Percentiles rank a stretch among this genome's conserved stretches.
phyloP scores from a whole-genome alignment of 305 asterid genomes.

The Plantago coronopus region DNA sequence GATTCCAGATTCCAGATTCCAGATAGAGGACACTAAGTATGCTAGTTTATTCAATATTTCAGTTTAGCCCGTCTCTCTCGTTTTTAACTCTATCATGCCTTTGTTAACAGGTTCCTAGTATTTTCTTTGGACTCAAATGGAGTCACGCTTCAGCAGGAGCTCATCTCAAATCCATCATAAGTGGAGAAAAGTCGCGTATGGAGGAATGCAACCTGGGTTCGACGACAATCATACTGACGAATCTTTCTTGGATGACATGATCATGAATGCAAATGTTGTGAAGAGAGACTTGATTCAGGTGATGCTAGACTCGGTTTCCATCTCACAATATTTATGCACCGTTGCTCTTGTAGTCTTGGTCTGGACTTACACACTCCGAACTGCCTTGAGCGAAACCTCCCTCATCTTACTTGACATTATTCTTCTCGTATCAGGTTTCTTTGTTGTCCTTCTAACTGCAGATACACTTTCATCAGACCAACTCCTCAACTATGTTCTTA shows the following conservation, averaged over 20 bases:
- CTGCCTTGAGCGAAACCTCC: constrained; percentile 47
- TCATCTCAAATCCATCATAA: constrained; percentile 40
- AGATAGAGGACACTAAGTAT: no score
- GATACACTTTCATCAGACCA: constrained; percentile 49
- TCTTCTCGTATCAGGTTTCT: constrained; percentile 70
- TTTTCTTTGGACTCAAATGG: constrained; percentile 34
- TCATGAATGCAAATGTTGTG: constrained; percentile 92
- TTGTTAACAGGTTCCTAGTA: constrained; percentile 5
- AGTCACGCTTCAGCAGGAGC: constrained; percentile 27
- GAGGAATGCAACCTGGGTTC: constrained; percentile 93
- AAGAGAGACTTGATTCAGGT: constrained; percentile 76
- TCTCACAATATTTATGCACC: constrained; percentile 77
- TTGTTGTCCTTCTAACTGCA: constrained; percentile 57
- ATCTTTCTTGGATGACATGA: constrained; percentile 84
- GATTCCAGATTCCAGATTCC: no score
- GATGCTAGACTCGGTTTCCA: constrained; percentile 72
- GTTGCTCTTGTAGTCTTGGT: constrained; percentile 84
- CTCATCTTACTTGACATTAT: constrained; percentile 56
- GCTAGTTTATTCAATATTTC: no score
- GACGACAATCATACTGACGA: constrained; percentile 89
- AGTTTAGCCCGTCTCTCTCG: constrained; percentile 1
- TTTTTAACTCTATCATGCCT: constrained; percentile 2
- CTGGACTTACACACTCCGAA: constrained; percentile 76
- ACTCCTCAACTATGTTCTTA: constrained; percentile 56
- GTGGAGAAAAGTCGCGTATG: constrained; percentile 89